phyloP scores from a whole-genome alignment of 1,284 basidiomycete species.

The Stereum hirsutum region DNA sequence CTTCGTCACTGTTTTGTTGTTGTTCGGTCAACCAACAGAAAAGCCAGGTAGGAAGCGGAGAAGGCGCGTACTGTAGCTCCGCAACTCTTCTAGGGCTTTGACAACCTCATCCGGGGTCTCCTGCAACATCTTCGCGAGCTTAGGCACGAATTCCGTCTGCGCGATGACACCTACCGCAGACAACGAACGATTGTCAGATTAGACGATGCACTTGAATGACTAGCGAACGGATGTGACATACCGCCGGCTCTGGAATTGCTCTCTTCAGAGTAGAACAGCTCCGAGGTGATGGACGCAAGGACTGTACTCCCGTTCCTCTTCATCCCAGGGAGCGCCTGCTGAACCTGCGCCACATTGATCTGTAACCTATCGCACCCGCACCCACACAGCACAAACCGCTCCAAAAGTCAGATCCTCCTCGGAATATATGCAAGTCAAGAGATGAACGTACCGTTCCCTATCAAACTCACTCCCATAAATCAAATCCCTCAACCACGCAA shows the following conservation, averaged over 20 bases:
- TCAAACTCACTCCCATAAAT: constrained; percentile 80
- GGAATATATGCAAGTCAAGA: neutral
- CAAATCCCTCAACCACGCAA: constrained; percentile 87
- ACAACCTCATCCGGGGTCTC: constrained; percentile 69
- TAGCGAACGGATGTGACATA: no score
- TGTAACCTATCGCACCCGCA: no score
- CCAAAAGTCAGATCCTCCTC: constrained; percentile 7
- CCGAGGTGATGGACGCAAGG: constrained; percentile 63
- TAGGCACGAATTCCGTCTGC: constrained; percentile 76
- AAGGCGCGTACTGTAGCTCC: constrained; percentile 49
- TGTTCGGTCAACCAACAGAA: neutral
- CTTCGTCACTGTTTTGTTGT: constrained; percentile 51
- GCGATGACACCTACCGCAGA: no score
- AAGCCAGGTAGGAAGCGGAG: neutral
- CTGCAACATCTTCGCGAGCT: constrained; percentile 66
- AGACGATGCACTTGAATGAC: no score
- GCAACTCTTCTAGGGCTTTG: constrained; percentile 65
- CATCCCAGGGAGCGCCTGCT: constrained; percentile 87
- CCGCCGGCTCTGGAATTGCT: constrained; percentile 71
- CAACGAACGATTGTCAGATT: no score
- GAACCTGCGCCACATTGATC: constrained; percentile 82
- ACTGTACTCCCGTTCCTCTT: constrained; percentile 88
- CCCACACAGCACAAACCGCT: no score
- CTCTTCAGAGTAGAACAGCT: constrained; percentile 60
- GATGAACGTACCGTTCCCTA: constrained; percentile 56